Percentiles rank a stretch among this genome's conserved stretches.
These are phyloP conservation scores for Backusella parvicylindrica DNA, from an alignment of 192 early-diverging fungal genomes.

Conservation along the genomic window DNA sequence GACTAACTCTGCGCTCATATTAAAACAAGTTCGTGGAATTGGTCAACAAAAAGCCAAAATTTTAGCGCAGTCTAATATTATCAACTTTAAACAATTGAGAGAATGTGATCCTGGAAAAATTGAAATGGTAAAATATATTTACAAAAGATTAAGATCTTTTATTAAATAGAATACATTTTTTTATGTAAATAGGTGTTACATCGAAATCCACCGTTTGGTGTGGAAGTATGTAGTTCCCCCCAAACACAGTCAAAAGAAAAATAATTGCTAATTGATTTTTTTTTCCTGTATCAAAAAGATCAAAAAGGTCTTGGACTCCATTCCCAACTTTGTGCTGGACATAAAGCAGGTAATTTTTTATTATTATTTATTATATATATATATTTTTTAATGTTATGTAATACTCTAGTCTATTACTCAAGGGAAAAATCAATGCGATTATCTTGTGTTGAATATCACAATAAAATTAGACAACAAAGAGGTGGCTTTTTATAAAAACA, in stretches of 20 bases:
- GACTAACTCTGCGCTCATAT: conserved; percentile 44
- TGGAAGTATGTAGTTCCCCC: conserved; percentile 31
- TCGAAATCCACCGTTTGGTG: conserved; percentile 63
- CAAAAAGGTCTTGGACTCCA: neutral
- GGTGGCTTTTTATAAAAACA: conserved; percentile 7
- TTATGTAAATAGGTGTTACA: conserved; percentile 39
- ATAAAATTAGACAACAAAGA: conserved; percentile 4
- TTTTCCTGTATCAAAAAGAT: neutral
- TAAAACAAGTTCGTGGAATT: conserved; percentile 59
- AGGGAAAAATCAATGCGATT: neutral
- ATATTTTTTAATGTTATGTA: neutral
- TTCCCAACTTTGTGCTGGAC: conserved; percentile 14
- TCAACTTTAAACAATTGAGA: conserved; percentile 43
- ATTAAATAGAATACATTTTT: neutral
- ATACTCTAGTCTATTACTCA: neutral
- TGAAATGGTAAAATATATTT: conserved; percentile 38
- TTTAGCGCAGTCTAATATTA: conserved; percentile 46
- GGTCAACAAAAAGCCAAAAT: conserved; percentile 43
- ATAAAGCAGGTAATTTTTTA: conserved; percentile 11
- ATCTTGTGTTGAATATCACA: conserved; percentile 9
- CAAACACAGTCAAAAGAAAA: neutral
- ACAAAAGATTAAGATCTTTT: no score
- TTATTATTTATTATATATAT: neutral
- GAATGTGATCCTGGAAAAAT: conserved; percentile 42
- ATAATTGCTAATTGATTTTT: neutral